Conservation (phyloP, 768 basidiomycete species). For the Artomyces pyxidatus region DNA sequence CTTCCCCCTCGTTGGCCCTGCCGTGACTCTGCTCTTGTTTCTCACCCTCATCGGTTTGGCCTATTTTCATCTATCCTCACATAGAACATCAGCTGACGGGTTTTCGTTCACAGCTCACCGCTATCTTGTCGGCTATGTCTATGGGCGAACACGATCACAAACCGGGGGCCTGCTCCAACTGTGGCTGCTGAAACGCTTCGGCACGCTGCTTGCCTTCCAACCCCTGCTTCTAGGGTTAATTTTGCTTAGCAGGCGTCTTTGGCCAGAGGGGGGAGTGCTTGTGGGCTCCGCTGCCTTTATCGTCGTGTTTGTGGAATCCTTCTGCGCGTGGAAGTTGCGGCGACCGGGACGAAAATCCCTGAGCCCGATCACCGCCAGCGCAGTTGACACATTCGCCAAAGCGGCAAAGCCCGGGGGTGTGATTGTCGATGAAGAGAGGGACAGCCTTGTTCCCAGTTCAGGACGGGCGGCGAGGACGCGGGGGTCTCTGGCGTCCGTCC, state of each 20-base stretch:
- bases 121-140: conserved; percentile 72
- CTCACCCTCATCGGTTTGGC: conserved; percentile 57
- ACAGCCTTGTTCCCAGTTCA: conserved; percentile 38
- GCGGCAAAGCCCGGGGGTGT: conserved; percentile 32
- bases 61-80: not conserved
- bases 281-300: conserved; percentile 46
- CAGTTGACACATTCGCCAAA: conserved; percentile 44
- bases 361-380: conserved; percentile 47
- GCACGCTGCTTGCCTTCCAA: conserved; percentile 62
- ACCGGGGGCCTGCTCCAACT: conserved; percentile 70
- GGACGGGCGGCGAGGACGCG: conserved; percentile 35
- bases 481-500: conserved; percentile 71
- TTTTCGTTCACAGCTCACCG: conserved; percentile 53
- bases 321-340: conserved; percentile 42
- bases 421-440: conserved; percentile 41
- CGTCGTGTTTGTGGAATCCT: conserved; percentile 53
- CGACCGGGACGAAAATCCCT: conserved; percentile 42
- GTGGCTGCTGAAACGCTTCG: conserved; percentile 69
- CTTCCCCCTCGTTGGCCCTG: conserved; percentile 70
- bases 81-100: not conserved
- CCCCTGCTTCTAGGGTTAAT: conserved; percentile 71
- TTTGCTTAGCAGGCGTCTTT: conserved; percentile 55
- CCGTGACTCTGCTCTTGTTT: conserved; percentile 55
- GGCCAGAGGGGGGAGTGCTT: conserved; percentile 65
- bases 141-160: conserved; percentile 62